phyloP scores from a whole-genome alignment of 805 yeast species.

The Pichia pseudocactophila region DNA sequence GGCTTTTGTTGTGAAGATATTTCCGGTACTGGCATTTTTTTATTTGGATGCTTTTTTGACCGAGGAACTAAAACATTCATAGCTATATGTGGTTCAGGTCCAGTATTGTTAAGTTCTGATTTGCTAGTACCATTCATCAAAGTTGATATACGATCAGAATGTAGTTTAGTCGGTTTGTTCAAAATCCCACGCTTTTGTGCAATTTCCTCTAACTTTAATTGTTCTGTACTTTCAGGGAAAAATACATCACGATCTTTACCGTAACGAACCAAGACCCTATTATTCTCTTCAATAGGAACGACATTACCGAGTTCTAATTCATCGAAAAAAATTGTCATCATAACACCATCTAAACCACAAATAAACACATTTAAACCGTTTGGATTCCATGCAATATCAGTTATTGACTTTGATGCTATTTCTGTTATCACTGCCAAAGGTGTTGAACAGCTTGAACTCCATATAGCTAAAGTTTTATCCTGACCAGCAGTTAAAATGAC shows the following conservation, averaged over 20 bases:
- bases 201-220: conserved; percentile 61
- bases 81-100: conserved; percentile 4
- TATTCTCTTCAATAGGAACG: conserved; percentile 58
- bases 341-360: conserved; percentile 79
- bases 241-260: conserved; percentile 85
- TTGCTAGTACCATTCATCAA: conserved; percentile 28
- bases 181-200: conserved; percentile 27
- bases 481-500: conserved; percentile 95
- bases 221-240: conserved; percentile 81
- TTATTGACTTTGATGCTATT: conserved; percentile 65
- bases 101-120: not conserved
- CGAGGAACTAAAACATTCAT: conserved; percentile 24
- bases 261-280: conserved; percentile 64
- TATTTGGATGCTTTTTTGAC: conserved; percentile 25
- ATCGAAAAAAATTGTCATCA: conserved; percentile 60
- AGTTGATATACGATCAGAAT: conserved; percentile 30
- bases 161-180: not conserved
- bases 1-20: not conserved
- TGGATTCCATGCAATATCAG: conserved; percentile 86
- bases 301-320: conserved; percentile 49
- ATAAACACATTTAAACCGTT: conserved; percentile 66
- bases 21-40: conserved; percentile 15
- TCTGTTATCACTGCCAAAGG: conserved; percentile 79
- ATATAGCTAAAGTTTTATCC: conserved; percentile 77
- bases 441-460: conserved; percentile 71